These are phyloP conservation scores for Diplodia intermedia DNA, from an alignment of 2,329 filamentous ascomycete species.

Conservation along the genomic window DNA sequence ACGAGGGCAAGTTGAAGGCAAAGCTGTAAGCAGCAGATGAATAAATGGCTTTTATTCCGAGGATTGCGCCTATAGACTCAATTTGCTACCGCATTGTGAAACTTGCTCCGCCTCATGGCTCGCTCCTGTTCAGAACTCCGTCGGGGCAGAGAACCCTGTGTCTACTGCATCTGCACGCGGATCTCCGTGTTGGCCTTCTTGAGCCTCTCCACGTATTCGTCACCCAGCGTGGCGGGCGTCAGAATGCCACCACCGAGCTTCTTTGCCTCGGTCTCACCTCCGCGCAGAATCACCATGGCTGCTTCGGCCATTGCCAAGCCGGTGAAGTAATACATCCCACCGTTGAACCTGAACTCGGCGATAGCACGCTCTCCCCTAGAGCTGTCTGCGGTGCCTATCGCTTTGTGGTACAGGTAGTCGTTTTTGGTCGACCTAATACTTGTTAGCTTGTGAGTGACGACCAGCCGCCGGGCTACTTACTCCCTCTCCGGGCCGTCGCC, in stretches of 20 bases:
- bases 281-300: constrained; percentile 66
- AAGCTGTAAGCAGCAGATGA: constrained; percentile 47
- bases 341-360: constrained; percentile 62
- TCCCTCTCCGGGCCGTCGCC: constrained; percentile 59
- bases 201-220: constrained; percentile 64
- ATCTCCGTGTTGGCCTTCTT: constrained; percentile 23
- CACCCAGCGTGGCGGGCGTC: constrained; percentile 75
- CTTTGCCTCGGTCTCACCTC: constrained; percentile 56
- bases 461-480: constrained; percentile 36
- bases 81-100: neutral
- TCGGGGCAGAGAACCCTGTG: neutral
- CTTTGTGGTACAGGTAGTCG: constrained; percentile 69
- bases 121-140: neutral
- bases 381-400: constrained; percentile 64
- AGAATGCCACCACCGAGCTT: constrained; percentile 70
- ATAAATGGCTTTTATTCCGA: neutral
- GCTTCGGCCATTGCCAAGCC: constrained; percentile 69
- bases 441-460: neutral
- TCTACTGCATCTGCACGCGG: constrained; percentile 17
- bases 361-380: constrained; percentile 60
- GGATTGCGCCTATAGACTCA: neutral
- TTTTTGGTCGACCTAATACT: constrained; percentile 60
- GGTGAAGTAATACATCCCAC: constrained; percentile 72
- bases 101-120: neutral
- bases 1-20: constrained; percentile 46